Evolutionary conservation across 164 flowering plant genomes (phyloP).

Genomic region (Hamamelis virginiana): DNA sequence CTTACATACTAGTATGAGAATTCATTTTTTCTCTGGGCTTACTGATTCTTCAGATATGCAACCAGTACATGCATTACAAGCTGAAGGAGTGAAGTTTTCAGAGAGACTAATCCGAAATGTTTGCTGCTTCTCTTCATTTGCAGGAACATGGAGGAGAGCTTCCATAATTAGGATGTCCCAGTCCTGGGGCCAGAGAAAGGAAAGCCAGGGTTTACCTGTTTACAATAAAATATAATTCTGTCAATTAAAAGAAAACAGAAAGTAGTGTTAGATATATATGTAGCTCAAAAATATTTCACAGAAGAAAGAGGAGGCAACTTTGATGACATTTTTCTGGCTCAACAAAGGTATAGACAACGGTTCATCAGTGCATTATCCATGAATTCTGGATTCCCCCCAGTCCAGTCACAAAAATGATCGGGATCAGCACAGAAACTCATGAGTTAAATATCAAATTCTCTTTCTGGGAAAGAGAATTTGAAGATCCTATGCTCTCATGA

Average conservation of each 20-base stretch:
- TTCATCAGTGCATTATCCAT: no score
- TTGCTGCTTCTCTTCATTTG: constrained; percentile 60
- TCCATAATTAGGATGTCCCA: constrained; percentile 90
- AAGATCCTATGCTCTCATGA: no score
- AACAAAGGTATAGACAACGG: no score
- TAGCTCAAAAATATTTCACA: no score
- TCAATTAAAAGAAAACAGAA: neutral
- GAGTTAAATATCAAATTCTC: no score
- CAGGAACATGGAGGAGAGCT: constrained; percentile 76
- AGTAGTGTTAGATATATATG: neutral
- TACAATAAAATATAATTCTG: neutral
- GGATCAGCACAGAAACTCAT: no score
- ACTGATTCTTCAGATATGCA: constrained; percentile 32
- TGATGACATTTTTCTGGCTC: no score
- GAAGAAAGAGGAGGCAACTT: no score
- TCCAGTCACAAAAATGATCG: no score
- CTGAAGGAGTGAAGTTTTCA: constrained; percentile 35
- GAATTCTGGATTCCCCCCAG: no score
- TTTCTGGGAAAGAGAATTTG: no score
- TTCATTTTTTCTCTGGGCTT: constrained; percentile 30
- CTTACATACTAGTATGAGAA: neutral
- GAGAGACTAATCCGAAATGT: constrained; percentile 57
- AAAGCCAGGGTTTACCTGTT: constrained; percentile 55
- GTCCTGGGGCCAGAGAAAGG: constrained; percentile 52
- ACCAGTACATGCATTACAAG: constrained; percentile 34